These are phyloP conservation scores for Rhizomucor pusillus DNA, from an alignment of 371 early-diverging fungal genomes.

Conservation along the genomic window DNA sequence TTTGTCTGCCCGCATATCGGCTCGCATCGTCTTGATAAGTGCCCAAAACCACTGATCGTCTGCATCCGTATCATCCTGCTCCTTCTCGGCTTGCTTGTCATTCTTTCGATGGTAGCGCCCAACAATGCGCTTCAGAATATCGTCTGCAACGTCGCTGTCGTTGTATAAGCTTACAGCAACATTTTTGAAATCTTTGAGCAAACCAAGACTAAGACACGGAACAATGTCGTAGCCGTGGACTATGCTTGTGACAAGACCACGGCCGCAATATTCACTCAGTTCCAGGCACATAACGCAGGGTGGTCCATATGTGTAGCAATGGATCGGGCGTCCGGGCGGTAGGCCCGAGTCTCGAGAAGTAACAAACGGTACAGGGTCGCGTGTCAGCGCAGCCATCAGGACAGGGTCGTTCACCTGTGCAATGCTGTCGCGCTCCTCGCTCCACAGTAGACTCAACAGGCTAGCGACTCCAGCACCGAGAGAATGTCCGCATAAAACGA, in stretches of 20 bases:
- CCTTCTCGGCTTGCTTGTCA: not conserved
- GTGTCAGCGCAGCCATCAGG: slow-evolving; percentile 17
- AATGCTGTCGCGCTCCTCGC: slow-evolving; percentile 35
- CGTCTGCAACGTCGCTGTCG: slow-evolving; percentile 67
- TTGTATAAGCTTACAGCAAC: slow-evolving; percentile 67
- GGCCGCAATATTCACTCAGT: slow-evolving; percentile 62
- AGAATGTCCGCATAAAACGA: slow-evolving; percentile 80
- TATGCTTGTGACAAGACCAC: slow-evolving; percentile 73
- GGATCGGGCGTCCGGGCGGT: slow-evolving; percentile 70
- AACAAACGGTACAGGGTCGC: slow-evolving; percentile 58
- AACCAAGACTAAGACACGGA: slow-evolving; percentile 68
- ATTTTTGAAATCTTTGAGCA: slow-evolving; percentile 72
- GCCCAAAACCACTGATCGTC: slow-evolving; percentile 81
- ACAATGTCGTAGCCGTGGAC: slow-evolving; percentile 75
- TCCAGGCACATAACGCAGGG: slow-evolving; percentile 71
- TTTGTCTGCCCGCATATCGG: slow-evolving; percentile 78
- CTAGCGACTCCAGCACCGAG: slow-evolving; percentile 81
- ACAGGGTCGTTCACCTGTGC: slow-evolving; percentile 2
- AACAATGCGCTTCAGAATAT: slow-evolving; percentile 65
- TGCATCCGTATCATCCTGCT: slow-evolving; percentile 17
- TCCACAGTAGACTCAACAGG: slow-evolving; percentile 70
- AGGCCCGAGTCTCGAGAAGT: slow-evolving; percentile 65
- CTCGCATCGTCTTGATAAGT: slow-evolving; percentile 75
- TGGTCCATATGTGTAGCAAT: slow-evolving; percentile 75
- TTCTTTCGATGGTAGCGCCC: slow-evolving; percentile 29